phyloP scores from a whole-genome alignment of 305 asterid species.

The Rubia peregrina region DNA sequence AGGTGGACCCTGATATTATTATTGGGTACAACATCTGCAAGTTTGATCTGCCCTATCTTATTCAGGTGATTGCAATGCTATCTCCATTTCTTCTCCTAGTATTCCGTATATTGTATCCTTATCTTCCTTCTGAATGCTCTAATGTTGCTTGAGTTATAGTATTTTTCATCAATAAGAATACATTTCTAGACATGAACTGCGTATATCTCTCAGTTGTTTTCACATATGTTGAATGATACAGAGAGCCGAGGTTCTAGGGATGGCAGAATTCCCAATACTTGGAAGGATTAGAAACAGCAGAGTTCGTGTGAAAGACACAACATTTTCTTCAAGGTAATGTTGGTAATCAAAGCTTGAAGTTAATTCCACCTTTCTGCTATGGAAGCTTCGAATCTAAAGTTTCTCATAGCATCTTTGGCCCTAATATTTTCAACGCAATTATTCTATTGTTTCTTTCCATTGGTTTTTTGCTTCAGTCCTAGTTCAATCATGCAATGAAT shows the following conservation, averaged over 20 bases:
- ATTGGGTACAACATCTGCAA: conserved; percentile 99
- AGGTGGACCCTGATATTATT: conserved; percentile 95
- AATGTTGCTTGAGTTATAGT: neutral
- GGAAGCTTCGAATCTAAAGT: neutral
- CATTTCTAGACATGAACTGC: neutral
- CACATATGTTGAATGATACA: conserved; percentile 25
- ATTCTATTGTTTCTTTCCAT: neutral
- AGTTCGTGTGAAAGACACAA: conserved; percentile 80
- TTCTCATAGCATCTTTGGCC: neutral
- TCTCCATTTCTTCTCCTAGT: conserved; percentile 4
- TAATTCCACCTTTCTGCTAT: neutral
- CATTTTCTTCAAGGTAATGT: conserved; percentile 82
- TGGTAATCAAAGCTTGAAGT: conserved; percentile 35
- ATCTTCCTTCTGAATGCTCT: neutral
- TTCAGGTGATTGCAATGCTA: conserved; percentile 50
- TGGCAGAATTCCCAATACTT: conserved; percentile 83
- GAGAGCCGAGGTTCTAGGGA: conserved; percentile 84
- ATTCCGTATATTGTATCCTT: neutral
- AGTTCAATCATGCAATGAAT: conserved; percentile 5
- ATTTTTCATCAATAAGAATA: neutral
- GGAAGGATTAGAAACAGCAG: conserved; percentile 91
- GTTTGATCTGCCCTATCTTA: conserved; percentile 96
- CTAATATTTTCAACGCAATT: neutral
- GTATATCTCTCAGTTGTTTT: conserved; percentile 8
- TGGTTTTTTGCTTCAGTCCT: neutral